phyloP scores from a whole-genome alignment of 805 yeast genomes.

The Jamesozyma lodderae region DNA sequence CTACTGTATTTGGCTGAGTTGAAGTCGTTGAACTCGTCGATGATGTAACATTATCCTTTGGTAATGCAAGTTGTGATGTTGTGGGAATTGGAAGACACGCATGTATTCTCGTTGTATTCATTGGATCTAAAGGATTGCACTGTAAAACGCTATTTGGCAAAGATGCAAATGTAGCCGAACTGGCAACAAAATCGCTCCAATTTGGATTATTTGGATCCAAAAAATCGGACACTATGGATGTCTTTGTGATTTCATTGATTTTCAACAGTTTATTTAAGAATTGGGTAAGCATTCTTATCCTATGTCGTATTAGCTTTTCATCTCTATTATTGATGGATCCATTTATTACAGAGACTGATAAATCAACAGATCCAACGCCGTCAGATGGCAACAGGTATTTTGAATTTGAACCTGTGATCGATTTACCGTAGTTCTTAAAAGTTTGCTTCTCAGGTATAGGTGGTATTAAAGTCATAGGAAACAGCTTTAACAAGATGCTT shows the following conservation, averaged over 20 bases:
- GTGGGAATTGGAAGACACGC: conserved; percentile 27
- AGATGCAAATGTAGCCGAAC: conserved; percentile 28
- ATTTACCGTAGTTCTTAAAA: conserved; percentile 26
- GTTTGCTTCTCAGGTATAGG: conserved; percentile 86
- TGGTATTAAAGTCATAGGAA: conserved; percentile 78
- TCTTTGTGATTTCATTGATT: conserved; percentile 23
- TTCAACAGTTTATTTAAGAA: conserved; percentile 25
- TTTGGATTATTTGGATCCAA: conserved; percentile 28
- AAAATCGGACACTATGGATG: conserved; percentile 27
- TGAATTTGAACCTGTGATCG: conserved; percentile 24
- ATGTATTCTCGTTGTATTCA: conserved; percentile 29
- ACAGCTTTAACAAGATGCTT: conserved; percentile 55
- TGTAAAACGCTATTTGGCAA: conserved; percentile 27
- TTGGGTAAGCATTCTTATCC: conserved; percentile 28
- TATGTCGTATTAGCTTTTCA: conserved; percentile 30
- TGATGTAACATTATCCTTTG: conserved; percentile 9
- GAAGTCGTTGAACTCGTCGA: not conserved
- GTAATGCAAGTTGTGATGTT: conserved; percentile 16
- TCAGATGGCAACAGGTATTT: conserved; percentile 25
- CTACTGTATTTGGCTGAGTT: not conserved
- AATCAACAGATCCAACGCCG: conserved; percentile 24
- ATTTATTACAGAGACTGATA: conserved; percentile 25
- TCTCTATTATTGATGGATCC: conserved; percentile 25
- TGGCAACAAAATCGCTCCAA: conserved; percentile 29
- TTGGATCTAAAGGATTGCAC: conserved; percentile 30